Evolutionary conservation across 2,329 filamentous ascomycete species (phyloP).

Genomic region (Cercospora sp.): DNA sequence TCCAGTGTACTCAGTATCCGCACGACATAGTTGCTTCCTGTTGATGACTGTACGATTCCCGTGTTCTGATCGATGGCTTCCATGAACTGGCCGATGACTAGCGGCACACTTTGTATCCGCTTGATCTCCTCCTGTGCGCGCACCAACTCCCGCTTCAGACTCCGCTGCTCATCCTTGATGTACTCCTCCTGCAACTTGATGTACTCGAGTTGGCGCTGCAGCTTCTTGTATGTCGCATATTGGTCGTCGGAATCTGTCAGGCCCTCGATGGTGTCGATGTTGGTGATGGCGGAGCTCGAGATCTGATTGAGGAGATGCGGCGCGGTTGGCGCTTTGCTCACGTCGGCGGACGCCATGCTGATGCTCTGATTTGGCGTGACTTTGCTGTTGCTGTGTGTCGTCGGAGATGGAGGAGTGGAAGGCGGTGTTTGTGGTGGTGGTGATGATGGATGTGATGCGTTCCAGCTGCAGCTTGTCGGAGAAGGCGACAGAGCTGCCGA

Average conservation of each 20-base stretch:
- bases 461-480: background rate
- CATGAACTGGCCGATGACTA: slow-evolving; percentile 99
- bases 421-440: background rate
- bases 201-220: slow-evolving; percentile 93
- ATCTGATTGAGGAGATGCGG: slow-evolving; percentile 75
- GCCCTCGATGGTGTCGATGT: slow-evolving; percentile 86
- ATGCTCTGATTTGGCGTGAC: background rate
- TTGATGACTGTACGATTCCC: slow-evolving; percentile 97
- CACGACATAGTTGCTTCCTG: slow-evolving; percentile 97
- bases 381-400: background rate
- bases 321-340: slow-evolving; percentile 77
- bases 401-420: background rate
- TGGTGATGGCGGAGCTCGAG: slow-evolving; percentile 75
- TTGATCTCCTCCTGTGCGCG: slow-evolving; percentile 99
- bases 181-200: slow-evolving; percentile 99
- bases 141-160: slow-evolving; percentile 93
- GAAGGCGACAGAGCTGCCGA: background rate
- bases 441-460: background rate
- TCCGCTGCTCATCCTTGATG: slow-evolving; percentile 99
- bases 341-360: slow-evolving; percentile 79
- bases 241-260: slow-evolving; percentile 83
- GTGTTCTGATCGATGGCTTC: slow-evolving; percentile 99
- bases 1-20: slow-evolving; percentile 97
- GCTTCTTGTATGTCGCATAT: slow-evolving; percentile 92
- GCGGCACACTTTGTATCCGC: slow-evolving; percentile 94